These are phyloP conservation scores for Colletotrichum echinochloae DNA, from an alignment of 2,329 filamentous ascomycete species.

Conservation along the genomic window DNA sequence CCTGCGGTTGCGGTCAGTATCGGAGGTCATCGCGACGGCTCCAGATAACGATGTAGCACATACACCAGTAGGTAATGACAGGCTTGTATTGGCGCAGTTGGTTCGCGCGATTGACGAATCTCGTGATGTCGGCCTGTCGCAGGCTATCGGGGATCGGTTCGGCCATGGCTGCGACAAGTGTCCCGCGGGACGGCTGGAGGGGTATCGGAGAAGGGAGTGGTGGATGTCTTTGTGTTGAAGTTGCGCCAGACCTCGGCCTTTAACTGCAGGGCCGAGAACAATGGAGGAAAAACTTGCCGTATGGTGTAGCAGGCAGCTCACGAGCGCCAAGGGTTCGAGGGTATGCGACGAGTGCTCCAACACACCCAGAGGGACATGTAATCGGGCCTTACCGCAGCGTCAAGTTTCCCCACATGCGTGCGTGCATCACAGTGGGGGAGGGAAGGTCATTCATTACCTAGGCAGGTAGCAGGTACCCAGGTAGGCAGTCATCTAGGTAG, in stretches of 20 bases:
- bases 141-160: slow-evolving; percentile 77
- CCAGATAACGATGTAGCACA: slow-evolving; percentile 50
- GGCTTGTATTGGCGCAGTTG: slow-evolving; percentile 90
- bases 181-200: not conserved
- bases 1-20: slow-evolving; percentile 59
- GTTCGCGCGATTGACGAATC: slow-evolving; percentile 84
- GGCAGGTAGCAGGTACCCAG: not conserved
- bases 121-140: slow-evolving; percentile 83
- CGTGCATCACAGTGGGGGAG: slow-evolving; percentile 27
- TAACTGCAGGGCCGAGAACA: not conserved
- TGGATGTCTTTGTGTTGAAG: not conserved
- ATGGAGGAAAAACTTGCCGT: not conserved
- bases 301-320: slow-evolving; percentile 25
- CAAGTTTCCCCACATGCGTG: slow-evolving; percentile 21
- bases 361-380: slow-evolving; percentile 24
- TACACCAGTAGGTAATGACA: slow-evolving; percentile 95
- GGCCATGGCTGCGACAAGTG: slow-evolving; percentile 68
- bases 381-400: slow-evolving; percentile 20
- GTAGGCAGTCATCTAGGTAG: not conserved
- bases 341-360: slow-evolving; percentile 34
- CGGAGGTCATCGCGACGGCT: not conserved
- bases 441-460: not conserved
- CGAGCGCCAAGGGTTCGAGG: slow-evolving; percentile 22
- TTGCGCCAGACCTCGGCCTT: not conserved
- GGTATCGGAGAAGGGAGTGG: not conserved